Evolutionary conservation across 2,329 filamentous ascomycete species (phyloP), one percentile per base, ranked within the genome.

Genomic region (Didymella pinodella): DNA sequence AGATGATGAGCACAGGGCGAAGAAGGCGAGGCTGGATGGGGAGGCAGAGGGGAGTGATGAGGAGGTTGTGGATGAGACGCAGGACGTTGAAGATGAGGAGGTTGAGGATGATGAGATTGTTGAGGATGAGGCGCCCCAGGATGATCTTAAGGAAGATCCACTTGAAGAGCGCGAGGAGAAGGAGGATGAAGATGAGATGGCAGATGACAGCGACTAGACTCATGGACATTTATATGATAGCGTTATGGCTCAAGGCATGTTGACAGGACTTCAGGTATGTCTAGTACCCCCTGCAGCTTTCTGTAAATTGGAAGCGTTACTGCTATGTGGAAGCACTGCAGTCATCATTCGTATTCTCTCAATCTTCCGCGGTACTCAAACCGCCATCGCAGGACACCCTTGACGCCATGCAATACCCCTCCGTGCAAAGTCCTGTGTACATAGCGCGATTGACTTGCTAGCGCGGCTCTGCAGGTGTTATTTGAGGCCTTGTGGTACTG

Each of bases 81-180:
- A 76, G 6, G 80, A 81, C 2, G 79, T 74, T 5, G 81, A 81
- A 2, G 82, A 83, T 4, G 83, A 82, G 4, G 82, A 84, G 16
- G 83, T 82, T 0, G 81, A 83, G 10, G 83, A 79, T 0, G 85
- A 84, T 16, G 85, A 82, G 4, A 44, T 59, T 52, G 82, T 83
- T 10, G 84, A 84, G 44, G 83, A 85, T 40, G 84, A 85, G 49
- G 81, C 81, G 4, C 78, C 80, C 10, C 84, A 84, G 29, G 83
- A 84, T 46, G 81, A 81, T 32, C 71, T 81, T 52, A 78, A 79
- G 18, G 79, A 79, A 26, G 77, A 80, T 59, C 67, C 63, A 48
- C 67, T 77, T 4, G 80, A 79, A 63, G 82, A 82, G 4, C 80
- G 81, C 20, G 80, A 80, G 40, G 74, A 68, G 2, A 77, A 80